These are phyloP conservation scores for Fusarium sacchari DNA, from an alignment of 2,329 filamentous ascomycete genomes.

Conservation along the genomic window DNA sequence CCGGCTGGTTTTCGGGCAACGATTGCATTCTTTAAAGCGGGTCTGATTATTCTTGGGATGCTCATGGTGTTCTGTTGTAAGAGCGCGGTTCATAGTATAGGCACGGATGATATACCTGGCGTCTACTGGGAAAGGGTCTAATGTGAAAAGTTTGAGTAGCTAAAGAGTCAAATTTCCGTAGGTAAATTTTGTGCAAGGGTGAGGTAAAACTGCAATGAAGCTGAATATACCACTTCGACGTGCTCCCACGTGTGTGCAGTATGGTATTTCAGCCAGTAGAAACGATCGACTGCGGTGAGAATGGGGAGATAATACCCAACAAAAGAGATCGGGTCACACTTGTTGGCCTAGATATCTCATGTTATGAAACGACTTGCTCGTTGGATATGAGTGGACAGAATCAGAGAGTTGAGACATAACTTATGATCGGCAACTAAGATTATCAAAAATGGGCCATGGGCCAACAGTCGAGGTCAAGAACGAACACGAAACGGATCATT, in stretches of 20 bases:
- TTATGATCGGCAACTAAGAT: constrained; percentile 16
- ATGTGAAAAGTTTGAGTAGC: constrained; percentile 23
- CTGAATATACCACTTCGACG: not conserved
- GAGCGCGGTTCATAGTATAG: not conserved
- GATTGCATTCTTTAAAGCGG: not conserved
- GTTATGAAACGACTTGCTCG: constrained; percentile 1
- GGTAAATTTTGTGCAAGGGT: not conserved
- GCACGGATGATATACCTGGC: constrained; percentile 33
- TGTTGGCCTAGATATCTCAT: not conserved
- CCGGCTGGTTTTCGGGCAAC: not conserved
- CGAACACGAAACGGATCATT: constrained; percentile 17
- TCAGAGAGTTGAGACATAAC: not conserved
- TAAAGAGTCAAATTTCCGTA: constrained; percentile 3
- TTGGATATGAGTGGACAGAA: not conserved
- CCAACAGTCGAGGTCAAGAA: constrained; percentile 5
- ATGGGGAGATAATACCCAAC: not conserved
- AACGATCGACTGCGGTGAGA: not conserved
- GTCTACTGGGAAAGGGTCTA: constrained; percentile 9
- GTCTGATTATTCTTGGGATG: not conserved
- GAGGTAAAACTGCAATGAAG: not conserved
- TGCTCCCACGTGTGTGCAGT: not conserved
- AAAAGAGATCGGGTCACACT: not conserved
- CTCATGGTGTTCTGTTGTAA: constrained; percentile 7
- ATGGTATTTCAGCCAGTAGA: not conserved
- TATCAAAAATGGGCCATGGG: constrained; percentile 29